Evolutionary conservation across 805 yeast species (phyloP).

Genomic region (Nakazawaea peltata): DNA sequence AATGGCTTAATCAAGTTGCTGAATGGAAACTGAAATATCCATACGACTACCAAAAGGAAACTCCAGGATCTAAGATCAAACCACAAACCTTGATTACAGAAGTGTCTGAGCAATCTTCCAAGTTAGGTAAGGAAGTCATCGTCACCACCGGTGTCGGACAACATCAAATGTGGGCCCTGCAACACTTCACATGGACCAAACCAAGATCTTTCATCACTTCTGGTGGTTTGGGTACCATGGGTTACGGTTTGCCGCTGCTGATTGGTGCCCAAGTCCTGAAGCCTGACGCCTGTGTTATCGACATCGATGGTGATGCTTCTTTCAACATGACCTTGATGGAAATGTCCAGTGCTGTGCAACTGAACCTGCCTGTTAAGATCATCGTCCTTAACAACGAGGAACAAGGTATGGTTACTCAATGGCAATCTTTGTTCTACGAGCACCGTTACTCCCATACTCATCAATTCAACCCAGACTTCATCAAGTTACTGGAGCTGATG

Average conservation of each 20-base stretch:
- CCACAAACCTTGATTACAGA: constrained; percentile 89
- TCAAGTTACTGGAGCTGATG: constrained; percentile 92
- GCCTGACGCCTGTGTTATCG: constrained; percentile 92
- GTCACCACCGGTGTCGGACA: constrained; percentile 99
- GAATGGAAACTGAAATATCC: constrained; percentile 88
- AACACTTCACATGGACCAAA: constrained; percentile 86
- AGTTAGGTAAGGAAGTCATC: constrained; percentile 63
- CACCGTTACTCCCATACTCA: constrained; percentile 98
- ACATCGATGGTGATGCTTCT: constrained; percentile 98
- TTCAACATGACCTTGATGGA: constrained; percentile 96
- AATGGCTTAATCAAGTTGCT: constrained; percentile 69
- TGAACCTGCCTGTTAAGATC: constrained; percentile 82
- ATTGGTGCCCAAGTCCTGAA: constrained; percentile 97
- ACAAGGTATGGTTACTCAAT: constrained; percentile 99
- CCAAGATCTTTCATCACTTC: constrained; percentile 96
- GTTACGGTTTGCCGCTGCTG: constrained; percentile 94
- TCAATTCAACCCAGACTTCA: constrained; percentile 89
- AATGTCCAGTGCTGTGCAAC: constrained; percentile 91
- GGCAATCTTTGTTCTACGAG: constrained; percentile 97
- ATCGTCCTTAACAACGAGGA: constrained; percentile 93
- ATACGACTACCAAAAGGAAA: constrained; percentile 72
- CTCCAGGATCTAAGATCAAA: constrained; percentile 72
- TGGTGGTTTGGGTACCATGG: constrained; percentile 99
- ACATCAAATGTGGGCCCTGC: constrained; percentile 99
- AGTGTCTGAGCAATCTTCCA: constrained; percentile 62